Conservation (phyloP, 495 filamentous ascomycete genomes). For the Cenococcum geophilum region DNA sequence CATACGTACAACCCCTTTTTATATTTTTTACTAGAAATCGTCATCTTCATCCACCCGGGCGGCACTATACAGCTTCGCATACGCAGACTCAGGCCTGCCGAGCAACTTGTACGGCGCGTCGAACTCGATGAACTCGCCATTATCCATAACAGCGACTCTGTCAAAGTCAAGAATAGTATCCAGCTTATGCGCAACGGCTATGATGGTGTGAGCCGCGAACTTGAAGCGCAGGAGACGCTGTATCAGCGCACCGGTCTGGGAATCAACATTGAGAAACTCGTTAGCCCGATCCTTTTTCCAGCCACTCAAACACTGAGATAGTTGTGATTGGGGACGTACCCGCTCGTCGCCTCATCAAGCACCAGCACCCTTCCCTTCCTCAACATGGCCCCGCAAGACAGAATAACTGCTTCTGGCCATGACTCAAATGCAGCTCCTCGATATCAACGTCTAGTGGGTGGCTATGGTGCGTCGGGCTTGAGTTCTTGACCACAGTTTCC, state of each 20-base stretch:
- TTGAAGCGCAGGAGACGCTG: slow-evolving; percentile 55
- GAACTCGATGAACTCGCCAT: slow-evolving; percentile 43
- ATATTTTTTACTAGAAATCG: too few relatives aligned
- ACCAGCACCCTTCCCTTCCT: slow-evolving; percentile 51
- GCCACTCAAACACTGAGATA: too few relatives aligned
- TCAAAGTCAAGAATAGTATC: slow-evolving; percentile 53
- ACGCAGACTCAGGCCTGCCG: slow-evolving; percentile 29
- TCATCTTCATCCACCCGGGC: too few relatives aligned
- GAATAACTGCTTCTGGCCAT: slow-evolving; percentile 57
- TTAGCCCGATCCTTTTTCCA: too few relatives aligned
- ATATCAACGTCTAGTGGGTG: slow-evolving; percentile 10
- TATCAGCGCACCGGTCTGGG: slow-evolving; percentile 52
- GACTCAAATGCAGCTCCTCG: slow-evolving; percentile 44
- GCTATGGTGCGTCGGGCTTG: slow-evolving; percentile 33
- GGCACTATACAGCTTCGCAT: too few relatives aligned
- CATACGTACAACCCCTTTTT: too few relatives aligned
- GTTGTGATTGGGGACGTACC: too few relatives aligned
- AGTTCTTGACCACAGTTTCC: slow-evolving; percentile 7
- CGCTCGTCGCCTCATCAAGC: slow-evolving; percentile 54
- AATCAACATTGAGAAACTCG: slow-evolving; percentile 40
- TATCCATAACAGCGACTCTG: slow-evolving; percentile 45
- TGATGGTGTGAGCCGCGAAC: slow-evolving; percentile 52
- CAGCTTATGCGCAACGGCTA: slow-evolving; percentile 59
- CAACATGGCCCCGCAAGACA: slow-evolving; percentile 54
- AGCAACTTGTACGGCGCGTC: slow-evolving; percentile 40